Base-by-base conservation (phyloP, 345 rosid genomes). In the Turnera subulata region DNA sequence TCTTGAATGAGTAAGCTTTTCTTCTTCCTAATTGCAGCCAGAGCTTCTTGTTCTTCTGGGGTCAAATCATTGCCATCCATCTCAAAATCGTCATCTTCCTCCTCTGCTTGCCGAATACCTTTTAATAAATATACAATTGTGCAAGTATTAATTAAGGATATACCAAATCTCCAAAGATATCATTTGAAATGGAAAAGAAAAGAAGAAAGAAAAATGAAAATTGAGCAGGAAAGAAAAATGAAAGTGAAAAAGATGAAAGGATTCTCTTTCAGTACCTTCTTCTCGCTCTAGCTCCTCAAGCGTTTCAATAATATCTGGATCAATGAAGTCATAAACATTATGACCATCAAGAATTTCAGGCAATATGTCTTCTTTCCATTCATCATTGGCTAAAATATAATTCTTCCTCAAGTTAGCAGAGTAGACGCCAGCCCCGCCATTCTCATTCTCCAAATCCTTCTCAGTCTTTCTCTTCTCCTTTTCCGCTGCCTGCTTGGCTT, bases 291-390 rank as follows among this genome's bases (percentile, higher is more conserved):
- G 67, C 78, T 91, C 98, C 72, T 86, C 92, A 25, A 91, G 83
- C 69, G 96, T 86, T 33, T 57, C 55, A 59, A 86, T 39, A 49
- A 86, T 84, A 64, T 91, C 98, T 21, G 96, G 92, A 54, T 91
- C 98, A 58, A 88, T 64, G 61, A 91, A 91, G 73, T 91, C 98
- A 52, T 80, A 85, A 17, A 91, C 95, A 56, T 91, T 91, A 58
- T 91, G 96, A 39, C 98, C 98, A 61, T 91, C 96, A 50, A 88
- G 96, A 75, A 91, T 85, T 76, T 91, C 98, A 25, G 98, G 98
- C 73, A 88, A 26, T 43, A 81, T 61, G 72, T 91, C 98, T 19
- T 88, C 90, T 64, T 91, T 91, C 96, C 98, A 91, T 67, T 86
- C 96, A 3, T 88, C 92, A 60, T 75, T 64, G 1, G 84, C 78